Conservation (phyloP, 2,329 filamentous ascomycete genomes). For the Lomentospora prolificans region DNA sequence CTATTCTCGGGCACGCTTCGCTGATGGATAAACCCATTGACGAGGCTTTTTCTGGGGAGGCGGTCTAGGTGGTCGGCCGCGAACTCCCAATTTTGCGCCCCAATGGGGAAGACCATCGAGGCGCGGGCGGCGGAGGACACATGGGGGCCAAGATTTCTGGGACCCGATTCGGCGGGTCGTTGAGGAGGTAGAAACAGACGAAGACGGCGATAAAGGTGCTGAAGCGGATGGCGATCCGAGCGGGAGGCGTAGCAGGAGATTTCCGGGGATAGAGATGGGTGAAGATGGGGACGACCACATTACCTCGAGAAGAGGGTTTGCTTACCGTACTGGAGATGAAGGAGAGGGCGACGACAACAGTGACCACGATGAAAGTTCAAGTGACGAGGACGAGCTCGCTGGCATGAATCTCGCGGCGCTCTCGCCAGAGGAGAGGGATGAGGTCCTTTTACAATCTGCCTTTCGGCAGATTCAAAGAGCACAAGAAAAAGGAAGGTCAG, state of each 20-base stretch:
- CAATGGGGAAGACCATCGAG: conserved; percentile 99
- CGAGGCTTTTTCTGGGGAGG: conserved; percentile 99
- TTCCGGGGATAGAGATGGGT: conserved; percentile 50
- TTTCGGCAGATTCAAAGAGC: conserved; percentile 72
- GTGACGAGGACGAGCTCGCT: conserved; percentile 38
- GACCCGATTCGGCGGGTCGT: conserved; percentile 31
- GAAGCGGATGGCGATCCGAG: conserved; percentile 18
- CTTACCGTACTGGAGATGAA: conserved; percentile 12
- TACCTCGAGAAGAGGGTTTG: conserved; percentile 8
- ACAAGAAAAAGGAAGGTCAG: conserved; percentile 62
- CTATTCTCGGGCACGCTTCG: conserved; percentile 86
- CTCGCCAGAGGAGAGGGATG: conserved; percentile 56
- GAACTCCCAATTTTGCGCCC: conserved; percentile 91
- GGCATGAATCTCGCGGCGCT: conserved; percentile 38
- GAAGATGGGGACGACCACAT: conserved; percentile 25
- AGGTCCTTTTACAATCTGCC: conserved; percentile 66
- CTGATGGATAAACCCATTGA: conserved; percentile 98
- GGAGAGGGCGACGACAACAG: conserved; percentile 31
- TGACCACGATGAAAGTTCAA: conserved; percentile 34
- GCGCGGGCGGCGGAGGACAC: conserved; percentile 52
- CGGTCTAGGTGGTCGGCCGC: conserved; percentile 99
- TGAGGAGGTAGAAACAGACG: conserved; percentile 59
- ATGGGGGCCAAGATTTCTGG: conserved; percentile 21
- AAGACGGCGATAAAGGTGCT: conserved; percentile 42
- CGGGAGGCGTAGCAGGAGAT: conserved; percentile 34